Conservation (phyloP, 371 early-diverging fungal species). For the Ordospora colligata region DNA sequence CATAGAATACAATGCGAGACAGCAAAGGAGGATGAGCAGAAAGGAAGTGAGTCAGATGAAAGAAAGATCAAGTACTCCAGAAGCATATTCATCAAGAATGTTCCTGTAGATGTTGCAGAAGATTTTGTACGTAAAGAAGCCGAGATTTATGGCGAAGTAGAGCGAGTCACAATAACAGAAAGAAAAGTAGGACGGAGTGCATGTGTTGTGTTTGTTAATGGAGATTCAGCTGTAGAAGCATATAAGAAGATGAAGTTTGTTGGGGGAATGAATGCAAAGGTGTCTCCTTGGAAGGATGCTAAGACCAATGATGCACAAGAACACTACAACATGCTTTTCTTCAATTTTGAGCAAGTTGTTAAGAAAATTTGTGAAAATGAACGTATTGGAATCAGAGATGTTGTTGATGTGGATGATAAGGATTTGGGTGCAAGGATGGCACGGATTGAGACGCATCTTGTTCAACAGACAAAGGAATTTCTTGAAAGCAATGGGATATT, state of each 20-base stretch:
- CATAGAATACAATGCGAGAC: constrained; percentile 41
- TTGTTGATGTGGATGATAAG: constrained; percentile 55
- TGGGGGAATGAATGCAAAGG: constrained; percentile 38
- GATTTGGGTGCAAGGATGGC: constrained; percentile 56
- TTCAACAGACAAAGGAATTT: constrained; percentile 58
- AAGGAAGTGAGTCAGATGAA: constrained; percentile 27
- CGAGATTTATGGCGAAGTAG: constrained; percentile 10
- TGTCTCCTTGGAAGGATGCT: constrained; percentile 41
- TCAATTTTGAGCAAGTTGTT: constrained; percentile 59
- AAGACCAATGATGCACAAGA: neutral
- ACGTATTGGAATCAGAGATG: constrained; percentile 36
- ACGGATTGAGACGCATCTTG: constrained; percentile 57
- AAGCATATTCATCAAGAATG: constrained; percentile 41
- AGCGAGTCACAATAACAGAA: constrained; percentile 4
- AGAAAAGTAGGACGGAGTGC: constrained; percentile 12
- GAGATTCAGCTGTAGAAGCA: constrained; percentile 44
- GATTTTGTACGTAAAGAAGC: constrained; percentile 8
- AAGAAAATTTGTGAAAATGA: constrained; percentile 47
- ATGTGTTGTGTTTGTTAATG: constrained; percentile 40
- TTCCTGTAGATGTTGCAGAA: neutral
- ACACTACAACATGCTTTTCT: constrained; percentile 58
- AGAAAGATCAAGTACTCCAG: constrained; percentile 46
- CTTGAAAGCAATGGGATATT: constrained; percentile 48
- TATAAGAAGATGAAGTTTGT: constrained; percentile 29
- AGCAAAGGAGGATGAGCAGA: neutral